A percentile compares a stretch with the other conserved stretches of the same genome.
Evolutionary conservation across 2,329 filamentous ascomycete species (phyloP).

Genomic region (Pseudomassariella vexata): DNA sequence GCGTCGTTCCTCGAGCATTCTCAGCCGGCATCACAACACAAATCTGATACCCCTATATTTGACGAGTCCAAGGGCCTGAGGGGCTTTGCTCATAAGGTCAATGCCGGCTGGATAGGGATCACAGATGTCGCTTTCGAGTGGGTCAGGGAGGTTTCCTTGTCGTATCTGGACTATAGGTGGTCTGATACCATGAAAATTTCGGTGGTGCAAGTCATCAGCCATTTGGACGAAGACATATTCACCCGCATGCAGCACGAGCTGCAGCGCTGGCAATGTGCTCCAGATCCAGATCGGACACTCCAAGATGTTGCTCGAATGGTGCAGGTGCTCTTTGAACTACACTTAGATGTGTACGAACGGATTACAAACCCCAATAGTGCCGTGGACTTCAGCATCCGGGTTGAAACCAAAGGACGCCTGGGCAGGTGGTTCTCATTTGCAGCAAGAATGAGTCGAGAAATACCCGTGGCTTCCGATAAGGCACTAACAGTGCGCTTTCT

Average conservation of each 20-base stretch:
- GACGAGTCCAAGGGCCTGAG: constrained; percentile 47
- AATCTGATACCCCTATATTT: constrained; percentile 40
- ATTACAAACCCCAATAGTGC: constrained; percentile 52
- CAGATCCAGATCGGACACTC: constrained; percentile 12
- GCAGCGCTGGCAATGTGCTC: constrained; percentile 13
- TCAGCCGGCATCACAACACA: constrained; percentile 48
- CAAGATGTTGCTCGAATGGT: constrained; percentile 36
- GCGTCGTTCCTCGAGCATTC: constrained; percentile 60
- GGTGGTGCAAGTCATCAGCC: constrained; percentile 51
- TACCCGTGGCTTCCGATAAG: constrained; percentile 27
- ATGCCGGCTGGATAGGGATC: constrained; percentile 45
- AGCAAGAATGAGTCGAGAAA: constrained; percentile 35
- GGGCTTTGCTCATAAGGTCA: constrained; percentile 43
- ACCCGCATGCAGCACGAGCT: constrained; percentile 39
- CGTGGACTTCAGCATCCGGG: constrained; percentile 41
- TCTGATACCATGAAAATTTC: constrained; percentile 50
- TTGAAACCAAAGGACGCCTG: constrained; percentile 44
- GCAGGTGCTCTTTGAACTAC: constrained; percentile 57
- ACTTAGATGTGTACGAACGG: constrained; percentile 55
- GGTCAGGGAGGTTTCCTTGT: constrained; percentile 41
- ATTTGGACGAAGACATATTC: constrained; percentile 47
- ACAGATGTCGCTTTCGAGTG: constrained; percentile 56
- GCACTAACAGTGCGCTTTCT: constrained; percentile 46
- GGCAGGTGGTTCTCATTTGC: constrained; percentile 47
- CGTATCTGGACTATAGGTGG: constrained; percentile 52